Evolutionary conservation across 331 rosid genomes (phyloP).

Genomic region (Malus hybrid): DNA sequence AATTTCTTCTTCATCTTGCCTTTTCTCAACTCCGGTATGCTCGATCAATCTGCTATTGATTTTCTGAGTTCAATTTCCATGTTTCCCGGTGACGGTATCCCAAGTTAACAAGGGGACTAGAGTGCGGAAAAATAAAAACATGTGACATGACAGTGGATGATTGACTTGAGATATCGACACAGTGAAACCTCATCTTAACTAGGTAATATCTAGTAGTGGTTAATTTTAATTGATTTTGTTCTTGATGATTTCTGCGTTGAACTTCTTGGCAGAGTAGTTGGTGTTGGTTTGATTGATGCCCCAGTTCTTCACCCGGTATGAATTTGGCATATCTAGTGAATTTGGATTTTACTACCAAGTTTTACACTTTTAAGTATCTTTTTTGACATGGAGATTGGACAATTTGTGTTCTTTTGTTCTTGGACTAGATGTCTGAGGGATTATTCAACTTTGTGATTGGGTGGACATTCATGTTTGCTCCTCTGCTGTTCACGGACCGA

Average conservation of each 20-base stretch:
- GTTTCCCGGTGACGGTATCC: neutral
- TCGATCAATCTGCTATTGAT: neutral
- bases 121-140: neutral
- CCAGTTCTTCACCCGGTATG: slow-evolving; percentile 96
- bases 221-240: neutral
- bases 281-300: slow-evolving; percentile 61
- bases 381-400: slow-evolving; percentile 8
- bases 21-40: slow-evolving; percentile 66
- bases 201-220: neutral
- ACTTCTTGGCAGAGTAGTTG: slow-evolving; percentile 70
- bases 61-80: neutral
- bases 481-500: slow-evolving; percentile 69
- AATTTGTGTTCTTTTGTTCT: slow-evolving; percentile 4
- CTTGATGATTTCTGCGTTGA: slow-evolving; percentile 28
- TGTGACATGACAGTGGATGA: neutral
- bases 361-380: neutral
- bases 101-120: neutral
- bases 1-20: slow-evolving; percentile 86
- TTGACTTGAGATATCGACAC: neutral
- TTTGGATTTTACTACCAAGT: neutral
- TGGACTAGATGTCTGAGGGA: slow-evolving; percentile 76
- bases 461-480: slow-evolving; percentile 96
- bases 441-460: slow-evolving; percentile 87
- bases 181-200: too few species aligned
- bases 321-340: slow-evolving; percentile 10